These are phyloP conservation scores for Oryza glumipatula DNA, from an alignment of 176 grass and related monocot genomes.

Conservation along the genomic window DNA sequence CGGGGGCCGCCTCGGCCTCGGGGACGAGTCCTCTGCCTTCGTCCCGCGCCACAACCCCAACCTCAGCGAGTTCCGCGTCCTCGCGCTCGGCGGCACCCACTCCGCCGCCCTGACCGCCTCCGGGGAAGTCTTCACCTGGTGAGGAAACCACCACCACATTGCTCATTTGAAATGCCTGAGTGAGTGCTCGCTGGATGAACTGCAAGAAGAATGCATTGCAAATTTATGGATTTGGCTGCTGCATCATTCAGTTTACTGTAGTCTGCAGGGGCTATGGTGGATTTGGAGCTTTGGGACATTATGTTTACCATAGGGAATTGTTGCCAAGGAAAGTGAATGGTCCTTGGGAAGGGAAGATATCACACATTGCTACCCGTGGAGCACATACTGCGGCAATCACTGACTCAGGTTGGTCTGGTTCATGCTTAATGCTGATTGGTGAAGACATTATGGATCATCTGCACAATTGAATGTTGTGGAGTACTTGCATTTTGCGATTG, in stretches of 20 bases:
- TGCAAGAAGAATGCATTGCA: conserved; percentile 13
- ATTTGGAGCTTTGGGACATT: conserved; percentile 97
- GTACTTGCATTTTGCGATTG: background rate
- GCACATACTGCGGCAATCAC: conserved; percentile 86
- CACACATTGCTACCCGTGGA: conserved; percentile 85
- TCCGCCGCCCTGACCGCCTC: conserved; percentile 68
- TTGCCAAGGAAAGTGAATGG: conserved; percentile 73
- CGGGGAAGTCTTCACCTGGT: conserved; percentile 91
- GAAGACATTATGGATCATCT: background rate
- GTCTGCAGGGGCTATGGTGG: conserved; percentile 98
- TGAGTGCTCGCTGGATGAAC: background rate
- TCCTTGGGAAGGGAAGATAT: conserved; percentile 73
- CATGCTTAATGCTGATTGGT: background rate
- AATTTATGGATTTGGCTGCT: conserved; percentile 47
- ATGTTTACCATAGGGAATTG: conserved; percentile 85
- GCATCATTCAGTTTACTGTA: conserved; percentile 80
- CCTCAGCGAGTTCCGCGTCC: conserved; percentile 53
- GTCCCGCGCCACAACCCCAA: conserved; percentile 78
- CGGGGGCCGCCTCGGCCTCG: conserved; percentile 76
- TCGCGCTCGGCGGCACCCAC: conserved; percentile 85
- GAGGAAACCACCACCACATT: conserved; percentile 49
- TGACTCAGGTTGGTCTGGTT: conserved; percentile 51
- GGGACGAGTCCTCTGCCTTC: conserved; percentile 71
- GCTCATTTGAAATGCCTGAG: background rate
- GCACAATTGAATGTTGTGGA: background rate